Base-by-base conservation (phyloP, 2,329 filamentous ascomycete species). In the Fusarium bactridioides region DNA sequence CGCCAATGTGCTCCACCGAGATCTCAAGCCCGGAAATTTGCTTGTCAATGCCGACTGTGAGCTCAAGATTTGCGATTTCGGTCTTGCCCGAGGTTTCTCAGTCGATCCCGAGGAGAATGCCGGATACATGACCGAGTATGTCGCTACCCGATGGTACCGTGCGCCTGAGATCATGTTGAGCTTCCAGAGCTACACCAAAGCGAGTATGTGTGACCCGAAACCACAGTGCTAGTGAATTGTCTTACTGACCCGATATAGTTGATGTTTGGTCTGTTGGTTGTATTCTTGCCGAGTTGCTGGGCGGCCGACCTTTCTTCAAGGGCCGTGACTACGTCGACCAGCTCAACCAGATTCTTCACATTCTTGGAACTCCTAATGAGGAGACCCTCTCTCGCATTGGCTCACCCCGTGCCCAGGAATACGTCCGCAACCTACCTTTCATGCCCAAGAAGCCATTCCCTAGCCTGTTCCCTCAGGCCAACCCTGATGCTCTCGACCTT, bases 111-210 rank as follows among this genome's bases (percentile, higher is more conserved):
- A 99, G 82, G 95, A 99, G 85, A 98, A 98, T 81, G 96, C 96
- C 23, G 96, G 96, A 27, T 99, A 98, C 84, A 98, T 99, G 96
- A 99, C 96, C 16, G 96, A 99, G 84, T 99, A 99, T 79, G 96
- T 99, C 62, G 96, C 96, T 56, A 99, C 96, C 58, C 90, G 96
- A 85, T 99, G 96, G 96, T 99, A 90, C 79, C 87, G 88, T 84
- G 96, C 96, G 7, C 96, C 96, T 10, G 96, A 99, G 83, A 99
- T 99, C 78, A 99, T 99, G 96, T 86, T 99, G 83, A 98, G 94
- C 86, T 99, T 99, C 90, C 95, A 98, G 84, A 98, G 94, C 86
- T 99, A 99, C 84, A 99, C 96, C 79, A 99, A 99, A 94, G 96
- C 96, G 77, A 99, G 96, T 98, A 90, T 64, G 95, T 95, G 13